phyloP scores from a whole-genome alignment of 352 stramenopile species.

The Phytopythium helicoides region DNA sequence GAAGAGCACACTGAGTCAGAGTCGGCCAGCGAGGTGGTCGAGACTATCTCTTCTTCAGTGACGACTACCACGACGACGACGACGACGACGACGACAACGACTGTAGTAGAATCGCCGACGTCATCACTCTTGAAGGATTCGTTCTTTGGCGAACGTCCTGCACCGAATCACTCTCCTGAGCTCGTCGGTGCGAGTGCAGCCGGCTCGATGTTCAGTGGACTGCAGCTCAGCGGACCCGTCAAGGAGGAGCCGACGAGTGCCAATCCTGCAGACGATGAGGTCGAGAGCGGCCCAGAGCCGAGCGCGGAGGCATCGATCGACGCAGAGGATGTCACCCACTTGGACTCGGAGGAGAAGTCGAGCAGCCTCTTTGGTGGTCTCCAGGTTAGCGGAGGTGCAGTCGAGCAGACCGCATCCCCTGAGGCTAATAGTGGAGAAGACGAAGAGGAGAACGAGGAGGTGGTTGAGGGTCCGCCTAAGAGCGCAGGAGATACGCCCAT shows the following conservation, averaged over 20 bases:
- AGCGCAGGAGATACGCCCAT: constrained; percentile 31
- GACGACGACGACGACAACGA: constrained; percentile 9
- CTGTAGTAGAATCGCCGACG: constrained; percentile 27
- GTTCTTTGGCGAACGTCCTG: constrained; percentile 38
- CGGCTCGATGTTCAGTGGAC: constrained; percentile 35
- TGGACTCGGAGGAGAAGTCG: constrained; percentile 2
- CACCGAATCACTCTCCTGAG: constrained; percentile 9
- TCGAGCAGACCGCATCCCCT: not conserved
- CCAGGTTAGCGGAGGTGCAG: not conserved
- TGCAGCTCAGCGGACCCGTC: constrained; percentile 35
- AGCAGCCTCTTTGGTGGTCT: constrained; percentile 6
- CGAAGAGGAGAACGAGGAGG: not conserved
- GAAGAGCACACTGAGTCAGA: constrained; percentile 10
- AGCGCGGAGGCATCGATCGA: not conserved
- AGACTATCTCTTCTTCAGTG: constrained; percentile 2
- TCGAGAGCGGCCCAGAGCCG: not conserved
- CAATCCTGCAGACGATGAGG: not conserved
- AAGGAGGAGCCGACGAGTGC: not conserved
- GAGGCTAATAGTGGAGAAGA: not conserved
- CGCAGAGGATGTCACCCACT: not conserved
- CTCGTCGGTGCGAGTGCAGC: constrained; percentile 15
- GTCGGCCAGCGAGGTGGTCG: constrained; percentile 7
- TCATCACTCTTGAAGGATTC: constrained; percentile 46
- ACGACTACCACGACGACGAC: not conserved
- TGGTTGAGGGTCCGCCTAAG: constrained; percentile 8